phyloP scores from a whole-genome alignment of 352 stramenopile species.

The Phytopythium helicoides region DNA sequence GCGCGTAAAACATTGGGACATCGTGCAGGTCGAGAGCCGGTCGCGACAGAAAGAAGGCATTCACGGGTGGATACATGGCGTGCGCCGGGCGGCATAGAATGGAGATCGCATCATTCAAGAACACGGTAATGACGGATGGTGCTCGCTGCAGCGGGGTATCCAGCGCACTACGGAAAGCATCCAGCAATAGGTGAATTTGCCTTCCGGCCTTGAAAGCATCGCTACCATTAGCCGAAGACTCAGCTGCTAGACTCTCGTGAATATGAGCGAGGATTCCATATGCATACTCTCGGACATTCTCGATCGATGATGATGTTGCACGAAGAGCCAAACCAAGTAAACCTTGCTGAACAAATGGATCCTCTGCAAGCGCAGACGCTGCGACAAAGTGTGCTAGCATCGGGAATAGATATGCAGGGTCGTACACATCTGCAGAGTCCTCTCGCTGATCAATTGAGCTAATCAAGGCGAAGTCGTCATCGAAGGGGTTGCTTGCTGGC shows the following conservation, averaged over 20 bases:
- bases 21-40: slow-evolving; percentile 74
- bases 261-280: slow-evolving; percentile 76
- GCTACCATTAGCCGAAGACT: slow-evolving; percentile 22
- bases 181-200: slow-evolving; percentile 79
- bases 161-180: slow-evolving; percentile 70
- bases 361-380: slow-evolving; percentile 58
- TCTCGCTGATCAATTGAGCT: slow-evolving; percentile 2
- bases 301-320: slow-evolving; percentile 58
- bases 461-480: slow-evolving; percentile 17
- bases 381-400: slow-evolving; percentile 80
- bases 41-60: slow-evolving; percentile 82
- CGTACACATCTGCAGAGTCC: slow-evolving; percentile 34
- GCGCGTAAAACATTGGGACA: slow-evolving; percentile 88
- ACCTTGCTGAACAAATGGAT: slow-evolving; percentile 62
- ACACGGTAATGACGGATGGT: slow-evolving; percentile 79
- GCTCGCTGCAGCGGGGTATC: slow-evolving; percentile 46
- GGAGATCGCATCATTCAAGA: slow-evolving; percentile 74
- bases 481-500: background rate
- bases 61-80: slow-evolving; percentile 74
- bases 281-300: slow-evolving; percentile 57
- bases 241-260: slow-evolving; percentile 65
- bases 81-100: slow-evolving; percentile 68
- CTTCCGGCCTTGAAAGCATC: slow-evolving; percentile 69
- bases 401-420: slow-evolving; percentile 73
- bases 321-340: slow-evolving; percentile 68